Base-by-base conservation (phyloP, 441 rosid species). In the Aquilaria agallochum region DNA sequence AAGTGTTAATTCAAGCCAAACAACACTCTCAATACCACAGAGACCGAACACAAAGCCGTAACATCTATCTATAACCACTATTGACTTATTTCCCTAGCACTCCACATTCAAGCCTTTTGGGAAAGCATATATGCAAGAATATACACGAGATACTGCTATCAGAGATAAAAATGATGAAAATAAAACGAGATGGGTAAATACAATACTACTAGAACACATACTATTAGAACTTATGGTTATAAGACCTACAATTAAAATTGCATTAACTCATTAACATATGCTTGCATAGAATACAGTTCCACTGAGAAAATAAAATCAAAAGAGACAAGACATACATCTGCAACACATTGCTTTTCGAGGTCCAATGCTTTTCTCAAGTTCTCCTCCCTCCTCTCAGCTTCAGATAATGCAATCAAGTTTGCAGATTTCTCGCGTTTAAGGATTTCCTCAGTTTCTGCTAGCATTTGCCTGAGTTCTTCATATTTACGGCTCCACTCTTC, bases 381-480 rank as follows among this genome's bases (percentile, higher is more conserved):
- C 57, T 87, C 92, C 67, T 78, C 88, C 59, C 86, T 74, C 71
- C 78, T 78, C 73, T 89, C 95, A 69, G 73, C 83, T 73, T 88
- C 95, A 46, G 83, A 78, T 34, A 87, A 72, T 31, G 93, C 83
- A 55, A 90, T 83, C 56, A 79, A 49, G 66, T 83, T 80, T 7
- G 92, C 74, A 1, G 76, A 49, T 54, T 81, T 88, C 64, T 89
- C 97, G 56, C 96, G 96, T 68, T 78, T 89, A 49, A 88, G 65
- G 36, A 94, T 88, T 78, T 89, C 93, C 9, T 68, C 59, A 11
- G 76, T 78, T 72, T 90, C 98, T 63, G 76, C 83, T 46, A 84
- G 56, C 15, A 79, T 78, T 76, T 84, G 88, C 12, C 75, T 73
- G 56, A 83, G 65, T 46, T 82, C 79, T 69, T 75, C 92, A 67